Evolutionary conservation across 257 asterid genomes (phyloP).

Genomic region (Euphrasia confusa): DNA sequence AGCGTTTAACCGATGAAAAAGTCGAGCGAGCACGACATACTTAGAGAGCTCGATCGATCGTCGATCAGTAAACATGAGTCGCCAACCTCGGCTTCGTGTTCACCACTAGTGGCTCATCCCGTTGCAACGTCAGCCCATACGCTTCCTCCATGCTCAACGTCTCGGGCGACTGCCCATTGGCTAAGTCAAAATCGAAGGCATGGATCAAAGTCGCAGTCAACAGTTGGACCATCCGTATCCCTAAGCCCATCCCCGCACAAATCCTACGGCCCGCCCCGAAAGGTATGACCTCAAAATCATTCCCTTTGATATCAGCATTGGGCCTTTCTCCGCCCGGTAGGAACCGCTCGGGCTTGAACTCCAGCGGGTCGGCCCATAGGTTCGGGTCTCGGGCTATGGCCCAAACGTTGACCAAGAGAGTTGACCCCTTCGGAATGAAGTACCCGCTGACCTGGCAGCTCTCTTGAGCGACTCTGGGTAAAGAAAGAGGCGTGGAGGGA

Average conservation of each 20-base stretch:
- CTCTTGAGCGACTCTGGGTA: slow-evolving; percentile 61
- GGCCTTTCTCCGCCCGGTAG: slow-evolving; percentile 60
- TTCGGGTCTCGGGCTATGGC: slow-evolving; percentile 81
- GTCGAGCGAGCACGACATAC: not conserved
- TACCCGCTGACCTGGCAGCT: slow-evolving; percentile 64
- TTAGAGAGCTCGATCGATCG: slow-evolving; percentile 1
- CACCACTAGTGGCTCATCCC: slow-evolving; percentile 56
- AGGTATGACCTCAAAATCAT: slow-evolving; percentile 76
- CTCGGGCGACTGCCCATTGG: slow-evolving; percentile 35
- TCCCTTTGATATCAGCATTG: slow-evolving; percentile 56
- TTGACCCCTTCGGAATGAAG: slow-evolving; percentile 68
- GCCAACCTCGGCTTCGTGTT: slow-evolving; percentile 57
- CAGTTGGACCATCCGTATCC: slow-evolving; percentile 73
- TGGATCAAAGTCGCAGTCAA: slow-evolving; percentile 68
- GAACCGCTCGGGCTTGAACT: slow-evolving; percentile 61
- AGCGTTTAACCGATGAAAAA: not conserved
- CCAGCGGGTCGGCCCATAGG: slow-evolving; percentile 57
- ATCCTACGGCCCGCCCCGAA: slow-evolving; percentile 91
- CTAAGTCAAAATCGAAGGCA: slow-evolving; percentile 55
- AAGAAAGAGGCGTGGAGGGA: slow-evolving; percentile 88
- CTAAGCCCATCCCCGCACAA: slow-evolving; percentile 77
- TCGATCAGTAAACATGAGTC: slow-evolving; percentile 28
- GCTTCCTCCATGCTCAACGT: slow-evolving; percentile 76
- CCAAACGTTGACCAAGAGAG: slow-evolving; percentile 79
- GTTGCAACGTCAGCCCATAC: slow-evolving; percentile 69